Evolutionary conservation across 768 basidiomycete genomes (phyloP).

Genomic region (Boletus vinaceobasis): DNA sequence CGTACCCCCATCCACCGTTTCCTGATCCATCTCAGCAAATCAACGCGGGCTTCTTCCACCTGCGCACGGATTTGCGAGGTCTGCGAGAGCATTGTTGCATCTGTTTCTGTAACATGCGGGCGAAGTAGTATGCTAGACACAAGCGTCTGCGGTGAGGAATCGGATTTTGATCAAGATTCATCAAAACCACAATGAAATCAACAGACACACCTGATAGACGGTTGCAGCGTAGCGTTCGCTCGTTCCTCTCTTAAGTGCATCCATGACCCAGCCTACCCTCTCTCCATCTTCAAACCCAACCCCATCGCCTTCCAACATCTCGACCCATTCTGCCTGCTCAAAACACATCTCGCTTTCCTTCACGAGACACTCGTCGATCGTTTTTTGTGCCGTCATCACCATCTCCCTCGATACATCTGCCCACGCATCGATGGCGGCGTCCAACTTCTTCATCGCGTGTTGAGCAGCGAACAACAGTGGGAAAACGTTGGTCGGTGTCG

Average conservation of each 20-base stretch:
- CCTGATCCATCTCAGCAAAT: conserved; percentile 58
- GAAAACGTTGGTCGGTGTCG: conserved; percentile 65
- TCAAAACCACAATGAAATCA: background rate
- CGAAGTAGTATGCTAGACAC: conserved; percentile 72
- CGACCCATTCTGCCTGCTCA: conserved; percentile 64
- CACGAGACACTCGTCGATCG: conserved; percentile 60
- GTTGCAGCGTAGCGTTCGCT: conserved; percentile 58
- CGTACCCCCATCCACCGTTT: conserved; percentile 75
- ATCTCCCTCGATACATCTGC: conserved; percentile 48
- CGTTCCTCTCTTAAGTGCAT: conserved; percentile 58
- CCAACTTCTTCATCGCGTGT: conserved; percentile 53
- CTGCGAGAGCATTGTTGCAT: conserved; percentile 58
- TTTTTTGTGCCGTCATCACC: conserved; percentile 58
- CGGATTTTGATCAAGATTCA: background rate
- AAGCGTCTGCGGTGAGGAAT: conserved; percentile 45
- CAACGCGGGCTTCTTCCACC: conserved; percentile 63
- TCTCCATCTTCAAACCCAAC: conserved; percentile 76
- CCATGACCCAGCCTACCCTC: conserved; percentile 73
- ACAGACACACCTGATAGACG: conserved; percentile 68
- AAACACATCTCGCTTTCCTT: conserved; percentile 63
- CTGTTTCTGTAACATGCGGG: conserved; percentile 56
- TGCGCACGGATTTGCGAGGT: conserved; percentile 69
- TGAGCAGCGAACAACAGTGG: conserved; percentile 66
- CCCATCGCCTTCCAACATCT: conserved; percentile 71
- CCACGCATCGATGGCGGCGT: conserved; percentile 53